Evolutionary conservation across 148 eudicot genomes (phyloP).

Genomic region (Amaranthus palmeri): DNA sequence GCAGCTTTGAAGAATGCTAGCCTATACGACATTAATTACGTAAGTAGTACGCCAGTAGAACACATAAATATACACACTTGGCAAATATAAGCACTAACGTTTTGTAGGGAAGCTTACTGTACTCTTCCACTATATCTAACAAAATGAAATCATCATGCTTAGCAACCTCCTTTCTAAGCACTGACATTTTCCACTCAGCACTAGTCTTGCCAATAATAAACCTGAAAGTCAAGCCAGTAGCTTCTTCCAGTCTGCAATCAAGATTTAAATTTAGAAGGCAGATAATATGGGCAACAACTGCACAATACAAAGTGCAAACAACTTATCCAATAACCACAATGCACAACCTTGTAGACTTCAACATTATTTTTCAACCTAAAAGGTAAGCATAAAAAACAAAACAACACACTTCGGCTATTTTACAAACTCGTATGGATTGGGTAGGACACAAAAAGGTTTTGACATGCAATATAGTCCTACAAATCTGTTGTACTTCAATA

Average conservation of each 20-base stretch:
- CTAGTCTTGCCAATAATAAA: conserved; percentile 85
- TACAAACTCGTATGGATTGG: too few relatives aligned
- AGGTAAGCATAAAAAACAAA: background rate
- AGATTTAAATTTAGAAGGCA: conserved; percentile 4
- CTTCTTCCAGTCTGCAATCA: conserved; percentile 78
- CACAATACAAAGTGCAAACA: background rate
- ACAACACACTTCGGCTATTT: too few relatives aligned
- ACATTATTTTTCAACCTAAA: background rate
- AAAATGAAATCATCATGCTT: conserved; percentile 75
- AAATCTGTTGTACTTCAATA: too few relatives aligned
- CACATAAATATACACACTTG: conserved; percentile 14
- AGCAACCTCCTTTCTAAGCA: conserved; percentile 74
- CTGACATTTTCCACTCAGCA: conserved; percentile 66
- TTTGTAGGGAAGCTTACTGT: conserved; percentile 95
- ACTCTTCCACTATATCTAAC: conserved; percentile 87
- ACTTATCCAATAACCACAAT: background rate
- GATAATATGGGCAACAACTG: conserved; percentile 1
- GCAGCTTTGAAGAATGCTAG: conserved; percentile 95
- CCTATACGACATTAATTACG: conserved; percentile 38
- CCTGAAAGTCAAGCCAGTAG: conserved; percentile 91
- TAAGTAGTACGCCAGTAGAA: conserved; percentile 15
- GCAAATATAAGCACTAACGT: conserved; percentile 60
- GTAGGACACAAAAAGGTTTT: too few relatives aligned
- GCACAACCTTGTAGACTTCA: background rate
- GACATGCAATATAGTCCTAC: too few relatives aligned